Conservation (phyloP, 108 stramenopile species). For the Cyclotella kingstonii region DNA sequence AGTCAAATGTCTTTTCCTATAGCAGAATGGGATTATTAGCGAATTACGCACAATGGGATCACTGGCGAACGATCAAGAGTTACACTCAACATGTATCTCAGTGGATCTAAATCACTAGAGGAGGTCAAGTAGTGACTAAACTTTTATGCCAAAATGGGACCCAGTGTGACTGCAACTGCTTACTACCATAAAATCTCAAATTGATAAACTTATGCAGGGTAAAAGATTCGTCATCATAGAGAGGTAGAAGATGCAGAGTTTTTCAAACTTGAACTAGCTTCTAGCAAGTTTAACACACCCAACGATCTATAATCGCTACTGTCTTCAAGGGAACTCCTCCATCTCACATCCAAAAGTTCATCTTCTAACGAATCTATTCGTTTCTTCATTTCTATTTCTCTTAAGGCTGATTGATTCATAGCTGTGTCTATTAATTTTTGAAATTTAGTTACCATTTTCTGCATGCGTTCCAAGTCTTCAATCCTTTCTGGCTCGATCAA, state of each 20-base stretch:
- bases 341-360: slow-evolving; percentile 51
- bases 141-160: too few relatives aligned
- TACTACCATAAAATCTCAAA: too few relatives aligned
- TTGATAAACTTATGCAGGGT: too few relatives aligned
- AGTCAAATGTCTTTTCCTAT: too few relatives aligned
- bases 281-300: neutral
- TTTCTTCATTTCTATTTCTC: slow-evolving; percentile 50
- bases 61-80: too few relatives aligned
- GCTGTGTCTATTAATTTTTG: slow-evolving; percentile 16
- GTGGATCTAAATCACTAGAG: too few relatives aligned
- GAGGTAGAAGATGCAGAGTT: neutral
- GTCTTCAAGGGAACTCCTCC: neutral
- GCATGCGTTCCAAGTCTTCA: slow-evolving; percentile 17
- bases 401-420: slow-evolving; percentile 30
- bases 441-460: slow-evolving; percentile 17
- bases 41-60: too few relatives aligned
- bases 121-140: too few relatives aligned
- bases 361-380: slow-evolving; percentile 60
- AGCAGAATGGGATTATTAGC: too few relatives aligned
- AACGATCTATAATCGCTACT: neutral
- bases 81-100: too few relatives aligned
- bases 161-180: too few relatives aligned
- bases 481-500: neutral
- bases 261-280: neutral
- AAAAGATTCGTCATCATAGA: neutral